Conservation (phyloP, 2,329 filamentous ascomycete species). For the Arachnomyces sp. region DNA sequence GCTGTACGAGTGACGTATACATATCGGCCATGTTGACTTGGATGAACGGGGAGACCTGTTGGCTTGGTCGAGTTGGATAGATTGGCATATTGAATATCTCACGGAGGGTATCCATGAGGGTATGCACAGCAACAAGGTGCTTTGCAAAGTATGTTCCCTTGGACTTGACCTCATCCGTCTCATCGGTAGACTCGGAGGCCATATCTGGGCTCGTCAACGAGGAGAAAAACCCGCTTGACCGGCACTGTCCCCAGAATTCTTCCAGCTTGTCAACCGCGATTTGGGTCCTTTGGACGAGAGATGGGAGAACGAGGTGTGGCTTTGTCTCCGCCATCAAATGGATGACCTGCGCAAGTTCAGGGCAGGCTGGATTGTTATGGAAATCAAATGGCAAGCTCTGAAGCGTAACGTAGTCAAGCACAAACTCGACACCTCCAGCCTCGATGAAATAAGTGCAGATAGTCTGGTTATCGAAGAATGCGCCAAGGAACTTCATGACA, state of each 20-base stretch:
- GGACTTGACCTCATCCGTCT: constrained; percentile 33
- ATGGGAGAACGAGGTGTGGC: constrained; percentile 71
- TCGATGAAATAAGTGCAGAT: constrained; percentile 69
- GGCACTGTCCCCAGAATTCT: constrained; percentile 52
- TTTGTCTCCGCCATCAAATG: constrained; percentile 72
- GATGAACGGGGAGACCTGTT: constrained; percentile 57
- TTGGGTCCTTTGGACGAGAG: constrained; percentile 67
- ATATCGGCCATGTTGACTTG: constrained; percentile 77
- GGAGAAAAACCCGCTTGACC: constrained; percentile 53
- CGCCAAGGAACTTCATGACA: constrained; percentile 65
- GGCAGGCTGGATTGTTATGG: constrained; percentile 57
- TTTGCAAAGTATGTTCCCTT: constrained; percentile 72
- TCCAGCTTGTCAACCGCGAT: constrained; percentile 58
- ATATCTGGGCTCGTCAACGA: constrained; percentile 44
- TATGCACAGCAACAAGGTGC: constrained; percentile 66
- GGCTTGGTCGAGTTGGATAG: constrained; percentile 54
- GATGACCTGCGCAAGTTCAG: constrained; percentile 64
- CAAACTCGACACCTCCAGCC: constrained; percentile 68
- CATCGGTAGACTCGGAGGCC: constrained; percentile 15
- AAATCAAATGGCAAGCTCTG: constrained; percentile 71
- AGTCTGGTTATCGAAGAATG: constrained; percentile 65
- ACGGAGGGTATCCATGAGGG: constrained; percentile 64
- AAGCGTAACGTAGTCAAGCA: constrained; percentile 75
- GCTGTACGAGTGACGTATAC: constrained; percentile 64
- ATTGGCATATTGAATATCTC: constrained; percentile 60